Percentiles rank a stretch among this genome's conserved stretches.
phyloP scores from a whole-genome alignment of 73 alveolate species.

The Stentor coeruleus region DNA sequence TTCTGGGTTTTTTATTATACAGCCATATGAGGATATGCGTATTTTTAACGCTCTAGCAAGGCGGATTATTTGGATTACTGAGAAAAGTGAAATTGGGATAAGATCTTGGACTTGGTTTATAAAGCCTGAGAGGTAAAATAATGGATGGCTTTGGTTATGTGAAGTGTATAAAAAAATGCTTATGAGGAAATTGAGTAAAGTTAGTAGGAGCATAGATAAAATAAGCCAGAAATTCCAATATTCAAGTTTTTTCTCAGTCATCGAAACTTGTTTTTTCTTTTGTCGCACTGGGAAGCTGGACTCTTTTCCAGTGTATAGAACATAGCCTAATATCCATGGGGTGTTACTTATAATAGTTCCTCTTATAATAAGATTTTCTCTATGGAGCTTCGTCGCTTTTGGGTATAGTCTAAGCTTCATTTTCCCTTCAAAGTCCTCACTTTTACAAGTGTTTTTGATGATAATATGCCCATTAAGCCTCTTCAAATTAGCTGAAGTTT shows the following conservation, averaged over 20 bases:
- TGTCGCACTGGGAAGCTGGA: neutral
- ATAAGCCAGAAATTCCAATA: neutral
- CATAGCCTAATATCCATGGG: neutral
- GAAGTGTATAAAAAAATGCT: neutral
- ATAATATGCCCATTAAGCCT: neutral
- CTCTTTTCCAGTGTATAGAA: slow-evolving; percentile 15
- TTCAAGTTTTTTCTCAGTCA: neutral
- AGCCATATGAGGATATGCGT: neutral
- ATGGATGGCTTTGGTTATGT: neutral
- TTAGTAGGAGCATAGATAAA: neutral
- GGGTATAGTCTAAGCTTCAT: neutral
- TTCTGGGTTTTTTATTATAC: neutral
- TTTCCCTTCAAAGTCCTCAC: slow-evolving; percentile 16
- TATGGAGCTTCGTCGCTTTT: neutral
- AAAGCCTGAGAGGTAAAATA: neutral
- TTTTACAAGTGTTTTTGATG: neutral
- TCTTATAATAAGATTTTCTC: neutral
- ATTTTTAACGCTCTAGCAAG: neutral
- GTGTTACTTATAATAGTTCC: slow-evolving; percentile 1
- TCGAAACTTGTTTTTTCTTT: neutral
- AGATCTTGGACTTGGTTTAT: neutral
- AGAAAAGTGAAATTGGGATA: neutral
- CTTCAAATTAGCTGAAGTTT: neutral
- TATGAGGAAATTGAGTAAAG: neutral
- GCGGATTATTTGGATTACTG: neutral